Percentiles rank a stretch among this genome's conserved stretches.
Evolutionary conservation across 2,329 filamentous ascomycete genomes (phyloP).

Genomic region (Dactylonectria estremocensis): DNA sequence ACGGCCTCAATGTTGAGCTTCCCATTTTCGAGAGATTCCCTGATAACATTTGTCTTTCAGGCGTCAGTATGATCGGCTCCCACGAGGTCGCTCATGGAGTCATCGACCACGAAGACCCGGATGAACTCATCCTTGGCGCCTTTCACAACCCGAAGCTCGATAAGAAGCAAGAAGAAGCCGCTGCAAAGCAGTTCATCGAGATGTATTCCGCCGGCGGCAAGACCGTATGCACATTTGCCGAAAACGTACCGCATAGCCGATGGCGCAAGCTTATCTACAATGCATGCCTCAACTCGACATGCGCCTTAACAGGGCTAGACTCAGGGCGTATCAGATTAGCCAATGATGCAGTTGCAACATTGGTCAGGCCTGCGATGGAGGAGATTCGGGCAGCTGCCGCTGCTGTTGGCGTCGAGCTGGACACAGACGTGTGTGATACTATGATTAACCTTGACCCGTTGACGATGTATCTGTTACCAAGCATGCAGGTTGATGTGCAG

Average conservation of each 20-base stretch:
- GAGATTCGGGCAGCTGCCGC: conserved; percentile 7
- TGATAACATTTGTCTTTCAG: conserved; percentile 5
- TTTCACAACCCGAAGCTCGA: conserved; percentile 7
- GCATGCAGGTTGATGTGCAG: conserved; percentile 11
- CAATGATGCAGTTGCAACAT: background rate
- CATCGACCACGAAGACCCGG: conserved; percentile 7
- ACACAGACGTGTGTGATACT: background rate
- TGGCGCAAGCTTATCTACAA: conserved; percentile 25
- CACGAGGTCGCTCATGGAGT: background rate
- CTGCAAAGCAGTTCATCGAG: conserved; percentile 5
- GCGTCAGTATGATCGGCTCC: conserved; percentile 13
- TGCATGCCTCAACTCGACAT: conserved; percentile 6
- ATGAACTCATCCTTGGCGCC: conserved; percentile 11
- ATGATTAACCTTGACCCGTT: conserved; percentile 3
- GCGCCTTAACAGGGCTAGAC: conserved; percentile 4
- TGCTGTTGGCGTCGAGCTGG: background rate
- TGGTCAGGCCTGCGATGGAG: conserved; percentile 12
- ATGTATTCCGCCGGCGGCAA: conserved; percentile 12
- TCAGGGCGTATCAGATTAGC: conserved; percentile 7
- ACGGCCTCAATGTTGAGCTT: conserved; percentile 12
- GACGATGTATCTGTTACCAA: background rate
- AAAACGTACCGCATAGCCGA: conserved; percentile 1
- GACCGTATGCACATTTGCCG: background rate
- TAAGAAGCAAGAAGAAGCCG: background rate
- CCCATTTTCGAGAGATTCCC: conserved; percentile 13